Conservation (phyloP, 495 filamentous ascomycete species). For the Eremomyces bilateralis region DNA sequence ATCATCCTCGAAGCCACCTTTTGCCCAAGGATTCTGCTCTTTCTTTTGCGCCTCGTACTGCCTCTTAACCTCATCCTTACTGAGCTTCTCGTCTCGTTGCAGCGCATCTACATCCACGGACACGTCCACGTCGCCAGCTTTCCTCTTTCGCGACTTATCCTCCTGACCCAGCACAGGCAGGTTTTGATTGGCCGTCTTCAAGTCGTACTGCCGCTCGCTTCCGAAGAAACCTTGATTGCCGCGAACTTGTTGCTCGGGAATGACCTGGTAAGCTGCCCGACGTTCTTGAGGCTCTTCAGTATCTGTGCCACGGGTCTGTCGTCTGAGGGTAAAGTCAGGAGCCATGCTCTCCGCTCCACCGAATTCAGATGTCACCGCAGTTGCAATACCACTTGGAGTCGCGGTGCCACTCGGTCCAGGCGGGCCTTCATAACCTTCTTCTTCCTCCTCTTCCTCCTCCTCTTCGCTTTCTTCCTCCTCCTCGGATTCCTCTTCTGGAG, state of each 20-base stretch:
- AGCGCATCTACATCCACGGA: conserved; percentile 68
- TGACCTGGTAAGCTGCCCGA: conserved; percentile 64
- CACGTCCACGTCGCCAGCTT: conserved; percentile 87
- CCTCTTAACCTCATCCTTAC: conserved; percentile 40
- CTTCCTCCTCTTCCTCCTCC: conserved; percentile 53
- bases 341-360: conserved; percentile 48
- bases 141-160: conserved; percentile 63
- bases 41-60: conserved; percentile 59
- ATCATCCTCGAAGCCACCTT: conserved; percentile 51
- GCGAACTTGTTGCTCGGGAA: conserved; percentile 66
- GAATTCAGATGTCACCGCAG: conserved; percentile 57
- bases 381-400: conserved; percentile 61
- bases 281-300: conserved; percentile 53
- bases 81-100: conserved; percentile 44
- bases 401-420: conserved; percentile 60
- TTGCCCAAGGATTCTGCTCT: conserved; percentile 49
- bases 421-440: conserved; percentile 37
- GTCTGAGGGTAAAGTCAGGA: conserved; percentile 81
- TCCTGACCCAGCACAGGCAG: conserved; percentile 60
- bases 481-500: conserved; percentile 59
- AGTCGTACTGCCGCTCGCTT: conserved; percentile 77
- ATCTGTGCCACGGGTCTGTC: conserved; percentile 65
- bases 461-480: conserved; percentile 51
- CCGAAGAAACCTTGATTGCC: conserved; percentile 79
- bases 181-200: conserved; percentile 27